Evolutionary conservation across 345 rosid species (phyloP).

Genomic region (Acer yangbiense): DNA sequence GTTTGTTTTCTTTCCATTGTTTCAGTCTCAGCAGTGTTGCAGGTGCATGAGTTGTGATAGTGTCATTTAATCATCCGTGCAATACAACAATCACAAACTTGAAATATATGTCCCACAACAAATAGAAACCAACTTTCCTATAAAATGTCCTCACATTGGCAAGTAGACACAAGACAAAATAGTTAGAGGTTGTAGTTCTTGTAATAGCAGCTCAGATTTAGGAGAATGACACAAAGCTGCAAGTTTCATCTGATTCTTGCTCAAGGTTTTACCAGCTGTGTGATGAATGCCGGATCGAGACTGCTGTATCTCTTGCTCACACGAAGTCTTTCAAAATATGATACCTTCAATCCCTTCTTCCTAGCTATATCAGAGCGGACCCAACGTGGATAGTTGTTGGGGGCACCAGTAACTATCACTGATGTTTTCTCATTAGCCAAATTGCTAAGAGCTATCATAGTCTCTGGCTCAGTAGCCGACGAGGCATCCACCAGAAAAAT

Average conservation of each 20-base stretch:
- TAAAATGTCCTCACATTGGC: too few species aligned
- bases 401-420: slow-evolving; percentile 33
- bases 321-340: slow-evolving; percentile 39
- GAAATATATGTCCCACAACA: too few species aligned
- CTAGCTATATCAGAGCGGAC: slow-evolving; percentile 38
- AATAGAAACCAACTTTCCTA: too few species aligned
- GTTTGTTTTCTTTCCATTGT: not conserved
- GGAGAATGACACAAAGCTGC: not conserved
- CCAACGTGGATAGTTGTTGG: slow-evolving; percentile 16
- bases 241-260: not conserved
- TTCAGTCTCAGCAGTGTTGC: too few species aligned
- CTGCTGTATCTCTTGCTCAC: slow-evolving; percentile 9
- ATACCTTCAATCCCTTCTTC: slow-evolving; percentile 27
- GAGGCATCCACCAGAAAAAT: slow-evolving; percentile 42
- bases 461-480: slow-evolving; percentile 40
- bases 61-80: too few species aligned
- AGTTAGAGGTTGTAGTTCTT: too few species aligned
- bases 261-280: not conserved
- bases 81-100: too few species aligned
- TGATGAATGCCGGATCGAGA: slow-evolving; percentile 13
- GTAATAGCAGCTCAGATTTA: not conserved
- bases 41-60: too few species aligned
- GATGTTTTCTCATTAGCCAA: slow-evolving; percentile 30
- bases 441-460: slow-evolving; percentile 37
- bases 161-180: too few species aligned